Evolutionary conservation across 2,329 filamentous ascomycete species (phyloP).

Genomic region (Penicillium janthinellum): DNA sequence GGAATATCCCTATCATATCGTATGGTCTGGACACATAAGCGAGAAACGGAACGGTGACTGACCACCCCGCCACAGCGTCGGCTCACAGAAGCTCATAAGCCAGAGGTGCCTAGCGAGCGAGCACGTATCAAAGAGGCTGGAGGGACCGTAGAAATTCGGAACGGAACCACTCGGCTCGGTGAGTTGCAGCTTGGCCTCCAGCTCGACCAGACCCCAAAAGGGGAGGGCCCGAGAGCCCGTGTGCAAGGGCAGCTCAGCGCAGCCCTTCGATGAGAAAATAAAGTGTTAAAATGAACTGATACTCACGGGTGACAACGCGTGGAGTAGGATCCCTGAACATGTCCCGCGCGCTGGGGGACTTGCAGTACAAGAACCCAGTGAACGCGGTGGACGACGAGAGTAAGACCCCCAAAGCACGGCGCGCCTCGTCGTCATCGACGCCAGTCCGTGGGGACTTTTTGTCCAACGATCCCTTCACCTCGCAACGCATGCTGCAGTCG

Average conservation of each 20-base stretch:
- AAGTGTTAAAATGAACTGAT: not conserved
- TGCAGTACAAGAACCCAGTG: constrained; percentile 42
- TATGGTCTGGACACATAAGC: constrained; percentile 7
- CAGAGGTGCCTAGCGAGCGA: constrained; percentile 31
- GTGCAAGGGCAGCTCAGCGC: not conserved
- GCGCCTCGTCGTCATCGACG: constrained; percentile 22
- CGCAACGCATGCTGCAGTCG: constrained; percentile 23
- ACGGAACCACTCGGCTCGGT: constrained; percentile 36
- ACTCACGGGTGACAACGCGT: not conserved
- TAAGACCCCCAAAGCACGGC: constrained; percentile 16
- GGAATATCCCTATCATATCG: constrained; percentile 30
- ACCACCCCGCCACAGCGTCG: constrained; percentile 29
- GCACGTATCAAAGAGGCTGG: constrained; percentile 37
- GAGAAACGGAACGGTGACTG: not conserved
- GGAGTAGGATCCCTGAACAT: constrained; percentile 37
- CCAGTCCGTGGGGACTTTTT: constrained; percentile 32
- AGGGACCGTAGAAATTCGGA: constrained; percentile 28
- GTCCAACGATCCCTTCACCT: constrained; percentile 36
- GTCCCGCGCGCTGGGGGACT: constrained; percentile 40
- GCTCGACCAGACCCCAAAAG: not conserved
- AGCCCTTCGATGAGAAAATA: not conserved
- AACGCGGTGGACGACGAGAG: constrained; percentile 25
- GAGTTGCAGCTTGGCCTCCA: constrained; percentile 1
- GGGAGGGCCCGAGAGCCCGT: not conserved
- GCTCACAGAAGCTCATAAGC: constrained; percentile 37